Evolutionary conservation across 768 basidiomycete species (phyloP).

Genomic region (Rhodotorula graminis): DNA sequence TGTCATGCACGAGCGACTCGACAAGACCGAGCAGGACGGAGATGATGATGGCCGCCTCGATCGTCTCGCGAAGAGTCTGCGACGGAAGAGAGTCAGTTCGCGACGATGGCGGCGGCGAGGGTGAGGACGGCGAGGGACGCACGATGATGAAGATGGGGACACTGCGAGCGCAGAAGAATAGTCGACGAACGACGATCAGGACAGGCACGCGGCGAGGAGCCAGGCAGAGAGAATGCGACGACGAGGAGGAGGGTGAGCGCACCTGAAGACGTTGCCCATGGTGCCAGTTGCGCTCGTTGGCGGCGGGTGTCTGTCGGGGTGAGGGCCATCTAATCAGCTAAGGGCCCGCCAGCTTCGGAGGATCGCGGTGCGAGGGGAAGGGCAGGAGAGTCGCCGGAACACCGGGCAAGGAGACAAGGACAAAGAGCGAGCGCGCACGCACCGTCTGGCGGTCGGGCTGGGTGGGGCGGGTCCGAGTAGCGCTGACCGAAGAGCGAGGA

Average conservation of each 20-base stretch:
- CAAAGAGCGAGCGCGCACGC: too few relatives aligned
- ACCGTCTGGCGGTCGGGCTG: too few relatives aligned
- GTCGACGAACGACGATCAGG: too few relatives aligned
- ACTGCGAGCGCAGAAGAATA: not conserved
- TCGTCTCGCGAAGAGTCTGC: constrained; percentile 57
- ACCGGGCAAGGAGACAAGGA: too few relatives aligned
- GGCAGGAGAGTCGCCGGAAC: too few relatives aligned
- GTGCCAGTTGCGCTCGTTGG: too few relatives aligned
- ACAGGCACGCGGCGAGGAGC: not conserved
- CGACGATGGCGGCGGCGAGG: not conserved
- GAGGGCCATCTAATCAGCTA: not conserved
- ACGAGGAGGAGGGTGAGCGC: not conserved
- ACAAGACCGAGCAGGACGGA: constrained; percentile 85
- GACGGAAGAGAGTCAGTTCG: not conserved
- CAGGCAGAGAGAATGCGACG: not conserved
- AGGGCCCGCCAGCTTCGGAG: not conserved
- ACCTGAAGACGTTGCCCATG: constrained; percentile 39
- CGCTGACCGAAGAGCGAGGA: too few relatives aligned
- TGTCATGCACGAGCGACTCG: constrained; percentile 64
- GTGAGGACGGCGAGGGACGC: not conserved
- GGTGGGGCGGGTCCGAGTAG: too few relatives aligned
- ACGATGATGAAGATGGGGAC: constrained; percentile 35
- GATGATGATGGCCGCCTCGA: constrained; percentile 87
- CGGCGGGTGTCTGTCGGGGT: not conserved
- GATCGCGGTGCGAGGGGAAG: not conserved